Conservation (phyloP, 306 rosid species). For the Prunus mongolica region DNA sequence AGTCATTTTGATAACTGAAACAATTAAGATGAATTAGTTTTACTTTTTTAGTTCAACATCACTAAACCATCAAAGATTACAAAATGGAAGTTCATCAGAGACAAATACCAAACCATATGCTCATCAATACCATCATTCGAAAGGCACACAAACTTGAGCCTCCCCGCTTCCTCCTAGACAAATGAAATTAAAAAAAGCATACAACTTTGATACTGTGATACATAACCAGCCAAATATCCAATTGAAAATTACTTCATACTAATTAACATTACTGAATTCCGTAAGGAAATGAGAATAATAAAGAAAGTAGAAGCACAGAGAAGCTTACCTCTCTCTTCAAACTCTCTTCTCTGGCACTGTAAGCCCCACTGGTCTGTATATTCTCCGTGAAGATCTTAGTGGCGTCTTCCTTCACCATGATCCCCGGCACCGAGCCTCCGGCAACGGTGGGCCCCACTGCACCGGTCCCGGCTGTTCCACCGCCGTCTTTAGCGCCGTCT, state of each 20-base stretch:
- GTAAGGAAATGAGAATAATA: background rate
- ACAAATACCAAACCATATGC: slow-evolving; percentile 88
- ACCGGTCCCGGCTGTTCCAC: slow-evolving; percentile 30
- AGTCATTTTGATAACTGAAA: background rate
- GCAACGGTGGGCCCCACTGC: slow-evolving; percentile 22
- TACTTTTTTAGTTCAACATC: background rate
- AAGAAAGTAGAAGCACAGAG: background rate
- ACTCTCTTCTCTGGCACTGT: slow-evolving; percentile 84
- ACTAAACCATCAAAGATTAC: background rate
- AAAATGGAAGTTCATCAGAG: slow-evolving; percentile 13
- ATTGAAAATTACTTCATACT: background rate
- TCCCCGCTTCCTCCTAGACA: slow-evolving; percentile 83
- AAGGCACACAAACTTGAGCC: slow-evolving; percentile 72
- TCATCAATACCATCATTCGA: slow-evolving; percentile 81
- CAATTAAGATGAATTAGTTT: background rate
- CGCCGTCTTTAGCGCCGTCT: slow-evolving; percentile 54
- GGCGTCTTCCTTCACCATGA: slow-evolving; percentile 76
- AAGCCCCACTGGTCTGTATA: slow-evolving; percentile 94
- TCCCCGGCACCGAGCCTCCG: slow-evolving; percentile 48
- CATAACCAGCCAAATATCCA: background rate
- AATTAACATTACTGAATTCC: background rate
- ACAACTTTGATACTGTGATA: background rate
- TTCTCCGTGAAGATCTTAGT: slow-evolving; percentile 83
- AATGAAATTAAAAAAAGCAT: background rate
- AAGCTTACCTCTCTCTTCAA: slow-evolving; percentile 67